phyloP scores from a whole-genome alignment of 108 stramenopile genomes.

The Tribonema minus region DNA sequence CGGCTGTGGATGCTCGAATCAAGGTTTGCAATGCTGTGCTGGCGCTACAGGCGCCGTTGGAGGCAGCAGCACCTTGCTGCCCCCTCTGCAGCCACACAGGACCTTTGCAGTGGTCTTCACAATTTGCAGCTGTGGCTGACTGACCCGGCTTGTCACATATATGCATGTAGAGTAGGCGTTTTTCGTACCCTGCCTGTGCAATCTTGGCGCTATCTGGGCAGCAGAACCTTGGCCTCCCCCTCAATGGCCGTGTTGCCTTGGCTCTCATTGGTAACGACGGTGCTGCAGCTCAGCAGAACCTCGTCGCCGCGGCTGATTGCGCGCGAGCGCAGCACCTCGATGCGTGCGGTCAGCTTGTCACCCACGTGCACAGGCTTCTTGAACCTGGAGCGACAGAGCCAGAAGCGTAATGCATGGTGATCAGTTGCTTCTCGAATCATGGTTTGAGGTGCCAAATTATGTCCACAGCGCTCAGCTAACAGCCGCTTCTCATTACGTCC shows the following conservation, averaged over 20 bases:
- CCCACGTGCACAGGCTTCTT: conserved; percentile 21
- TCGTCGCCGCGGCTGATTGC: not conserved
- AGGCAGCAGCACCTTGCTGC: too few relatives aligned
- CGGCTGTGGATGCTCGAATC: too few relatives aligned
- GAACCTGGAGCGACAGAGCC: not conserved
- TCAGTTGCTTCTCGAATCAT: not conserved
- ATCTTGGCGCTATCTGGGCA: conserved; percentile 5
- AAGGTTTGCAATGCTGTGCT: too few relatives aligned
- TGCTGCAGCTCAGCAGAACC: conserved; percentile 12
- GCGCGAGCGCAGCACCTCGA: conserved; percentile 17
- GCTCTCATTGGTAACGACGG: not conserved
- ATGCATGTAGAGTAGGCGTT: not conserved
- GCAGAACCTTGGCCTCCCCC: conserved; percentile 9
- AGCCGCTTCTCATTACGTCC: too few relatives aligned
- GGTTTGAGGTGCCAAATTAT: not conserved
- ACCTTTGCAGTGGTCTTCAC: too few relatives aligned
- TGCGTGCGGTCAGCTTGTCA: not conserved
- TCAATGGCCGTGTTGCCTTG: not conserved
- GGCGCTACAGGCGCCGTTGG: too few relatives aligned
- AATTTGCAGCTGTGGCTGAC: too few relatives aligned
- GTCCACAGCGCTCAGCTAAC: not conserved
- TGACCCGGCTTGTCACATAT: too few relatives aligned
- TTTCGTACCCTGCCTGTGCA: not conserved
- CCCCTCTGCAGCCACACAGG: too few relatives aligned
- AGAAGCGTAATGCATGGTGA: not conserved